Conservation (phyloP, 495 filamentous ascomycete species). For the Aspergillus asperescens region DNA sequence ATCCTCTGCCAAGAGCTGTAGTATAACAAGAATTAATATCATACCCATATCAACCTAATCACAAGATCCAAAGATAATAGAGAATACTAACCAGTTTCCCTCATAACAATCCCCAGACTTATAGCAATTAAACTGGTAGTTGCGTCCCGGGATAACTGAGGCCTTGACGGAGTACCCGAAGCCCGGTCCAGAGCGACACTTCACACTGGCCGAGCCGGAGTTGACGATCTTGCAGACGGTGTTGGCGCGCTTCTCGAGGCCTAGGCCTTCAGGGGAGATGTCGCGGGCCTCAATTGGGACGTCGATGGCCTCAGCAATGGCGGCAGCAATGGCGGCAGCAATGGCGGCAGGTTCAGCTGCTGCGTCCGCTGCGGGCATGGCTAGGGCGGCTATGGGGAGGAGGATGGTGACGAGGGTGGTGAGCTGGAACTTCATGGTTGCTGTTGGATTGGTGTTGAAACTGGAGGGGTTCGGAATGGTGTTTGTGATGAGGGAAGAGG, state of each 20-base stretch:
- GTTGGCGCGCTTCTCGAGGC: conserved; percentile 2
- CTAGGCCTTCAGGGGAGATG: conserved; percentile 3
- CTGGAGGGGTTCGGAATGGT: no score
- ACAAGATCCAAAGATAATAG: neutral
- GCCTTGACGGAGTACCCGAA: neutral
- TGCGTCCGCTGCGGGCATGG: neutral
- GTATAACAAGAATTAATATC: neutral
- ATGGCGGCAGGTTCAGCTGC: neutral
- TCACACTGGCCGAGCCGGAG: neutral
- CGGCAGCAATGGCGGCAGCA: neutral
- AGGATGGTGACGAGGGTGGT: neutral
- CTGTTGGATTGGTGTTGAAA: neutral
- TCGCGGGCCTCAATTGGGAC: neutral
- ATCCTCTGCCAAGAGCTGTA: conserved; percentile 10
- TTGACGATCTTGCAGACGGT: conserved; percentile 5
- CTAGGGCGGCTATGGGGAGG: conserved; percentile 1
- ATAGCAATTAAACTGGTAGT: conserved; percentile 6
- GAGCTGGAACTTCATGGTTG: conserved; percentile 4
- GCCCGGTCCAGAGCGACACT: conserved; percentile 7
- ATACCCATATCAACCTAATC: neutral
- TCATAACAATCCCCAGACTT: conserved; percentile 8
- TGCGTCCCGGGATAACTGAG: neutral
- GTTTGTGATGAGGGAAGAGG: no score
- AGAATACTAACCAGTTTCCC: conserved; percentile 7
- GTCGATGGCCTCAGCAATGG: neutral